Evolutionary conservation across 139 green algal species (phyloP).

Genomic region (Chlorella sp.): DNA sequence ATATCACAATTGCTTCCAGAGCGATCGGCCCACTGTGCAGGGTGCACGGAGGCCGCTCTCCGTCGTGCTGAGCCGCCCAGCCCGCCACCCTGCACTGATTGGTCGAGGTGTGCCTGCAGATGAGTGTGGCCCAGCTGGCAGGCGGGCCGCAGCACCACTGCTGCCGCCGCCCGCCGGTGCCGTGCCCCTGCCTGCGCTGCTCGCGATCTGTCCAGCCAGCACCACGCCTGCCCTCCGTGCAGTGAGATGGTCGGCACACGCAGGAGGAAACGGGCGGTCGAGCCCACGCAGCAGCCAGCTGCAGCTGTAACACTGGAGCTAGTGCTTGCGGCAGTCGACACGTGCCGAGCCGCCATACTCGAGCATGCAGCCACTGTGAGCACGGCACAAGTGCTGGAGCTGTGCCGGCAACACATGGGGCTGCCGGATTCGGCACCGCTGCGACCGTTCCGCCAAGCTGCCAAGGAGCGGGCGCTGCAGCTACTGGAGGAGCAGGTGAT

Average conservation of each 20-base stretch:
- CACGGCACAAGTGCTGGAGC: not conserved
- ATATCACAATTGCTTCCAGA: no score
- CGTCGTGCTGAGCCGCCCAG: no score
- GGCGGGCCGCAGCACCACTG: not conserved
- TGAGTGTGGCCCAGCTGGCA: no score
- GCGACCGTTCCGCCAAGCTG: not conserved
- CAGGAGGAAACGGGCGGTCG: not conserved
- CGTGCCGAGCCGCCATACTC: not conserved
- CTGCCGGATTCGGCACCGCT: not conserved
- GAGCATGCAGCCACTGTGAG: constrained; percentile 9
- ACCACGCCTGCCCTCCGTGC: no score
- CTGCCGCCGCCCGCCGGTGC: not conserved
- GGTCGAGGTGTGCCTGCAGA: no score
- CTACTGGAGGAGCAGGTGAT: constrained; percentile 8
- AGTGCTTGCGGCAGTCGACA: not conserved
- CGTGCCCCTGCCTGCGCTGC: not conserved
- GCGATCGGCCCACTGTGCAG: no score
- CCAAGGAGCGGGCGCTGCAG: not conserved
- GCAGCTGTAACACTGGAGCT: not conserved
- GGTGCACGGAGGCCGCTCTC: no score
- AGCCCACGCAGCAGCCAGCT: not conserved
- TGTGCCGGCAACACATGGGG: not conserved
- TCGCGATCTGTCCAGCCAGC: not conserved
- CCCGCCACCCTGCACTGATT: no score
- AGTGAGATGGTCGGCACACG: not conserved